Evolutionary conservation across 768 basidiomycete genomes (phyloP).

Genomic region (Dioszegia crocea): DNA sequence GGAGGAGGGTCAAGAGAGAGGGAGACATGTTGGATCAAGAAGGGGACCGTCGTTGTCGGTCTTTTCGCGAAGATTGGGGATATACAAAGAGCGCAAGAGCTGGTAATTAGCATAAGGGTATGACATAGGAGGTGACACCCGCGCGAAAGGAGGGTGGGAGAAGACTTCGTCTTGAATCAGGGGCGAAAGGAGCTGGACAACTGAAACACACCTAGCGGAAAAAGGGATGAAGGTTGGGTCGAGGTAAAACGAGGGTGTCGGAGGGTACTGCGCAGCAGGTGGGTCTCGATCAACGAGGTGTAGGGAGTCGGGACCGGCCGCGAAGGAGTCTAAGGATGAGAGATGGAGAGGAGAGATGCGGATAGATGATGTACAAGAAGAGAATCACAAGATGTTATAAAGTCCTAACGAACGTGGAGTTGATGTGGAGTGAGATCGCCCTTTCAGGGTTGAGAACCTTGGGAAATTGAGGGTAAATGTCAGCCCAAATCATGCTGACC

Average conservation of each 20-base stretch:
- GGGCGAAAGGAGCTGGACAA: too few relatives aligned
- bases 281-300: conserved; percentile 5
- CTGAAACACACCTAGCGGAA: not conserved
- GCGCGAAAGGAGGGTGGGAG: too few relatives aligned
- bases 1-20: conserved; percentile 18
- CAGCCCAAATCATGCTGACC: too few relatives aligned
- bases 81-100: too few relatives aligned
- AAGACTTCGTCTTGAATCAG: too few relatives aligned
- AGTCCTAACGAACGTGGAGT: not conserved
- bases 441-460: too few relatives aligned
- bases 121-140: not conserved
- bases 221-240: not conserved
- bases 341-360: not conserved
- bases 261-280: not conserved
- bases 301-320: not conserved
- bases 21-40: conserved; percentile 10
- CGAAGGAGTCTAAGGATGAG: too few relatives aligned
- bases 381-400: not conserved
- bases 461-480: too few relatives aligned
- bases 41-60: conserved; percentile 7
- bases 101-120: not conserved
- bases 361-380: not conserved
- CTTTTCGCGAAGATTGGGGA: not conserved
- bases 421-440: not conserved
- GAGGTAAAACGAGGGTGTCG: not conserved